Conservation (phyloP, 345 rosid genomes). For the Kandelia obovata region DNA sequence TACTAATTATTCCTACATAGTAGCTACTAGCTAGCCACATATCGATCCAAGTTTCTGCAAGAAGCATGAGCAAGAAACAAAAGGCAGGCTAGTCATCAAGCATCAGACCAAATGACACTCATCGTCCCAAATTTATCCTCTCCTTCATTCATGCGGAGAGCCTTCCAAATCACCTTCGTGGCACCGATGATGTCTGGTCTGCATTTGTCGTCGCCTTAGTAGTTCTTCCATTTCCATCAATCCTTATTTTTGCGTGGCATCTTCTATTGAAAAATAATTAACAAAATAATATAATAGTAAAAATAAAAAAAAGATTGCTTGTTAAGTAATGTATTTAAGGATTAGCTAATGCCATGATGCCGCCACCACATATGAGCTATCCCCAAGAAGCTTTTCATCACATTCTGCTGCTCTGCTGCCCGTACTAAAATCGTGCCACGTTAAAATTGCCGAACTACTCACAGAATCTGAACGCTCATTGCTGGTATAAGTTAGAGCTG, state of each 20-base stretch:
- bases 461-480: no score
- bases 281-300: no score
- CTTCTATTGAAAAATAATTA: background rate
- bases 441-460: no score
- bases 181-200: background rate
- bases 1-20: no score
- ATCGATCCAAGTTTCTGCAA: background rate
- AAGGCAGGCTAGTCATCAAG: background rate
- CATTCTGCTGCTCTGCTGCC: background rate
- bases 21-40: no score
- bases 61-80: background rate
- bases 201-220: background rate
- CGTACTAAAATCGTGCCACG: no score
- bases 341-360: background rate
- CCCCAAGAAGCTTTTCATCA: background rate
- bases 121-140: background rate
- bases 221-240: background rate
- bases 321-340: no score
- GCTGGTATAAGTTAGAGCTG: no score
- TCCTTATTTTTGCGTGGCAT: background rate
- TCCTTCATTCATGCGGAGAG: background rate
- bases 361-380: background rate
- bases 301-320: no score
- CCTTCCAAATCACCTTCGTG: constrained; percentile 1
- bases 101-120: background rate